phyloP scores from a whole-genome alignment of 495 filamentous ascomycete genomes.

The Aeminium ludgeri region DNA sequence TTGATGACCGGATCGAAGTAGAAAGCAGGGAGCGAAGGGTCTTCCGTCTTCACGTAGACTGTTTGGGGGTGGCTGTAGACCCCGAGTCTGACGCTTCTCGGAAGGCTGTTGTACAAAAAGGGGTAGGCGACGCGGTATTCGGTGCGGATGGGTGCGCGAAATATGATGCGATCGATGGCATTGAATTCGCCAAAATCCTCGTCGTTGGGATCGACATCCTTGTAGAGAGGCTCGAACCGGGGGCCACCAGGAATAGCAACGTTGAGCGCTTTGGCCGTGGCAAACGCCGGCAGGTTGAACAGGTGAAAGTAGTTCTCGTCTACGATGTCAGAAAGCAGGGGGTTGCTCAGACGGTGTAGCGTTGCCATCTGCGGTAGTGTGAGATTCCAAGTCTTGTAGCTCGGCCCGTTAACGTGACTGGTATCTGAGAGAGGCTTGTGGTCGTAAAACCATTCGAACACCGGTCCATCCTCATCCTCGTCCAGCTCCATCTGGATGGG shows the following conservation, averaged over 20 bases:
- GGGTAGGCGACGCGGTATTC: constrained; percentile 93
- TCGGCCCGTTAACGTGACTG: constrained; percentile 85
- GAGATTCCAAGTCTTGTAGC: constrained; percentile 94
- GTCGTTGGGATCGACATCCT: constrained; percentile 97
- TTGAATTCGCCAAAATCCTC: constrained; percentile 99
- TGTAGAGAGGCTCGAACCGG: constrained; percentile 94
- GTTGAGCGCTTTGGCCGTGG: constrained; percentile 93
- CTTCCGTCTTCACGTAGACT: constrained; percentile 77
- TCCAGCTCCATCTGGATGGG: constrained; percentile 99
- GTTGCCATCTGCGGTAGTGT: constrained; percentile 91
- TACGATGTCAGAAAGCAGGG: constrained; percentile 77
- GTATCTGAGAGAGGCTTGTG: constrained; percentile 84
- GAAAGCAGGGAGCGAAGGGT: constrained; percentile 81
- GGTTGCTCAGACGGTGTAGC: constrained; percentile 78
- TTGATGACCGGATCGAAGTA: constrained; percentile 98
- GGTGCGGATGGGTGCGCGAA: constrained; percentile 85
- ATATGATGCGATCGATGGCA: constrained; percentile 98
- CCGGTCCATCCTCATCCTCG: constrained; percentile 79
- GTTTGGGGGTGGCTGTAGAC: constrained; percentile 91
- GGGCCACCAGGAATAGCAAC: constrained; percentile 94
- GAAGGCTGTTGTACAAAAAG: constrained; percentile 89
- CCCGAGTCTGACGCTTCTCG: constrained; percentile 79
- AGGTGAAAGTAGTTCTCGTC: constrained; percentile 98
- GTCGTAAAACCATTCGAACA: constrained; percentile 96
- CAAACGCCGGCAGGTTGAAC: constrained; percentile 89